Evolutionary conservation across 1,284 basidiomycete genomes (phyloP), one percentile per base, ranked within the genome.

Genomic region (Sanguinoderma infundibulare): DNA sequence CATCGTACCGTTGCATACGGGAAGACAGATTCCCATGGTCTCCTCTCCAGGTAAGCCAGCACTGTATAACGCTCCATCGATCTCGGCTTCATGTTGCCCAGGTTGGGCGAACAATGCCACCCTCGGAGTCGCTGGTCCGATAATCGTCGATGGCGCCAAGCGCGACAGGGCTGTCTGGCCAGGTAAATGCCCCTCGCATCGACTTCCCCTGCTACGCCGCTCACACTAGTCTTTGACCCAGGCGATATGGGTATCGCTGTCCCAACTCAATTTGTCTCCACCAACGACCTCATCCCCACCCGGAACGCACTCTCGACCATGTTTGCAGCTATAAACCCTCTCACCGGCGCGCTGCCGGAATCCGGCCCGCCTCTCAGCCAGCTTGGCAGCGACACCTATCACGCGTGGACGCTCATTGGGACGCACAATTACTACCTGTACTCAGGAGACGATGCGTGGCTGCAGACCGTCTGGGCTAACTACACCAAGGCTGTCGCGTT

Each of bases 181-280:
- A 51, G 84, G 83, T 82, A 53, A 62, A 75, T 63, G 5, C 24
- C 4, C 22, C 28, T 4, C 28, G 32, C n/a, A 7, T 22, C 34
- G 8, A 15, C n/a, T 12, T 17, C 7, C 17, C 10, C 24, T 15
- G 17, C 9, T 20, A 32, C 28, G 7, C 7, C 5, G 4, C 20
- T 47, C 17, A 53, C 28, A 35, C 28, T 17, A 26, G 7, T 14
- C 15, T 17, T 1, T 22, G 22, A 54, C 83, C 83, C 24, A 17
- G 84, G 83, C 49, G 85, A 87, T 67, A 87, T 87, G 85, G 85
- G 85, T 10, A 84, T 87, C 28, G 84, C 85, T 0, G 84, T 86
- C 4, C 85, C 85, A 0, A 81, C 85, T 0, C 80, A 83, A 64
- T 86, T 86, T 63, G 85, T 87, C 1, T 85, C 84, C 0, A 86